phyloP scores from a whole-genome alignment of 148 eudicot genomes.

The Diospyros lotus region DNA sequence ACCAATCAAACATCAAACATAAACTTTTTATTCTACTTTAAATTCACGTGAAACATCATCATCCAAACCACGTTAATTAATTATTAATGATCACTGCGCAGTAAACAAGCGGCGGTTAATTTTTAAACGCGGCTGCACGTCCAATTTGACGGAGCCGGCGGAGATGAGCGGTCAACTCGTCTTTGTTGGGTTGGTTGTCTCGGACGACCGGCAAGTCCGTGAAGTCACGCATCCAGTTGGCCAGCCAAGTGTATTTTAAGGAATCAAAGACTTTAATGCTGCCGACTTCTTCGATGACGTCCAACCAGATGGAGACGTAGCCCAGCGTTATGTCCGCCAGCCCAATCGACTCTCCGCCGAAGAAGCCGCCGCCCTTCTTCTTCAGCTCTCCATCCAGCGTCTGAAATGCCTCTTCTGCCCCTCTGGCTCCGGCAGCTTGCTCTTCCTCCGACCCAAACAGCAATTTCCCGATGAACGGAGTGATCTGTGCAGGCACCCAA shows the following conservation, averaged over 20 bases:
- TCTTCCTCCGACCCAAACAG: neutral
- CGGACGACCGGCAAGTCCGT: neutral
- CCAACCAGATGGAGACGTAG: neutral
- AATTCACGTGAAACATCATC: no score
- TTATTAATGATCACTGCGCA: no score
- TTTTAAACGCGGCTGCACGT: neutral
- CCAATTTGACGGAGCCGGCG: neutral
- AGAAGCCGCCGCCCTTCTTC: neutral
- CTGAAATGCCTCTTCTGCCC: neutral
- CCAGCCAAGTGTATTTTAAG: neutral
- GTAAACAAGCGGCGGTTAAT: no score
- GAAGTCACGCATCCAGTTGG: neutral
- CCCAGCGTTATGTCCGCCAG: neutral
- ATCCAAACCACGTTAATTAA: no score
- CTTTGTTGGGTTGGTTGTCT: neutral
- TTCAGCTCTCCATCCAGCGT: conserved; percentile 9
- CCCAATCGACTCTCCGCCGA: conserved; percentile 6
- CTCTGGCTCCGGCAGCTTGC: neutral
- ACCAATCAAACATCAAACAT: no score
- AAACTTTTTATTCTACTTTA: no score
- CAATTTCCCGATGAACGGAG: neutral
- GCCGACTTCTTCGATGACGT: neutral
- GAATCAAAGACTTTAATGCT: neutral
- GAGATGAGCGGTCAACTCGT: neutral
- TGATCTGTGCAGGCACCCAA: neutral